Evolutionary conservation across 108 stramenopile species (phyloP).

Genomic region (Skeletonema marinoi): DNA sequence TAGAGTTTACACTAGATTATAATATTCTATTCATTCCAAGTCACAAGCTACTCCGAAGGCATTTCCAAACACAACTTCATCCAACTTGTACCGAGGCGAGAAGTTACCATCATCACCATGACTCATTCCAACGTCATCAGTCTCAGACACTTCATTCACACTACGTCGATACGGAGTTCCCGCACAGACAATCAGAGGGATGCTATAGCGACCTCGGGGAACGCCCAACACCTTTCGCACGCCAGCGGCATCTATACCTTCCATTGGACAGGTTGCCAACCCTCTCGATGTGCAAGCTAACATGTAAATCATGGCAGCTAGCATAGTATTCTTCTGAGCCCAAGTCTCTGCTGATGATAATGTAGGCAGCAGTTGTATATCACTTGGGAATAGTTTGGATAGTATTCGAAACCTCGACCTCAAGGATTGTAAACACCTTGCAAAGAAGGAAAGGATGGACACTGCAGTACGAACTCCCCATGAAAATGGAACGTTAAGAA

Average conservation of each 20-base stretch:
- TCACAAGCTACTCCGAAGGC: constrained; percentile 33
- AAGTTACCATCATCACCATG: constrained; percentile 50
- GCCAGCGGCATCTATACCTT: constrained; percentile 74
- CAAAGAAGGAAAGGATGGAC: constrained; percentile 44
- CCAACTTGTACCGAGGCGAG: constrained; percentile 55
- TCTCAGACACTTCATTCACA: constrained; percentile 14
- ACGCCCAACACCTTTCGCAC: constrained; percentile 65
- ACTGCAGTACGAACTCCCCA: constrained; percentile 59
- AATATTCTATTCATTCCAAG: not conserved
- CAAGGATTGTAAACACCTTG: constrained; percentile 30
- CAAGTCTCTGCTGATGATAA: constrained; percentile 80
- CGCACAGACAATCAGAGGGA: constrained; percentile 74
- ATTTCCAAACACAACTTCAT: constrained; percentile 64
- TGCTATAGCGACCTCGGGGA: constrained; percentile 61
- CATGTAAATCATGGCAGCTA: constrained; percentile 90
- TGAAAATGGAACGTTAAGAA: constrained; percentile 61
- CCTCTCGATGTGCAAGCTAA: constrained; percentile 81
- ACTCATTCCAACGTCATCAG: constrained; percentile 69
- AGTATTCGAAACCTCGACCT: constrained; percentile 28
- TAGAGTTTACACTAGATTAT: not conserved
- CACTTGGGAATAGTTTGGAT: constrained; percentile 18
- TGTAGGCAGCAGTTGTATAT: constrained; percentile 63
- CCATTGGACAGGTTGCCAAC: constrained; percentile 91
- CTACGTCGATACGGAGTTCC: constrained; percentile 50
- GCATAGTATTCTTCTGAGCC: constrained; percentile 90